Percentiles rank a stretch among this genome's conserved stretches.
Conservation (phyloP, 495 filamentous ascomycete genomes). For the Penicillium coprophilum region DNA sequence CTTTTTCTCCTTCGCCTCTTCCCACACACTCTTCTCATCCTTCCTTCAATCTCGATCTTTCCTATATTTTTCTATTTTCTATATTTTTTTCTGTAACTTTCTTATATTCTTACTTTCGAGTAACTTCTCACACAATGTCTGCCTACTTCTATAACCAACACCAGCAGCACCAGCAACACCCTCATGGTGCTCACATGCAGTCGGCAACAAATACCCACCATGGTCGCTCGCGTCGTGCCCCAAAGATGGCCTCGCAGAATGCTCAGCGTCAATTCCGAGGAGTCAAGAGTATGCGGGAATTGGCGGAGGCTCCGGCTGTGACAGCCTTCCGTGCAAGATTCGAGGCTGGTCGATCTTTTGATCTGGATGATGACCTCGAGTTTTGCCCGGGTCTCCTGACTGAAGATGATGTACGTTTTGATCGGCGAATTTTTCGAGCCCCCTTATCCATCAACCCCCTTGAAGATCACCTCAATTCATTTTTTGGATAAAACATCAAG, state of each 20-base stretch:
- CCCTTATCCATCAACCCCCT: slow-evolving; percentile 2
- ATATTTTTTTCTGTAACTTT: slow-evolving; percentile 35
- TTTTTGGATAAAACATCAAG: neutral
- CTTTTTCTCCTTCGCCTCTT: slow-evolving; percentile 26
- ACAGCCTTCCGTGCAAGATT: slow-evolving; percentile 78
- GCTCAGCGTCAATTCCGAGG: slow-evolving; percentile 81
- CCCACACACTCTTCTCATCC: slow-evolving; percentile 23
- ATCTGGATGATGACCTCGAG: slow-evolving; percentile 94
- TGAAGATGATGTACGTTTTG: slow-evolving; percentile 86
- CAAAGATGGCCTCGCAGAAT: slow-evolving; percentile 77
- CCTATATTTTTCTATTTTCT: slow-evolving; percentile 22
- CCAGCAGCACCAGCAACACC: slow-evolving; percentile 57
- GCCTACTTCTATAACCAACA: slow-evolving; percentile 66
- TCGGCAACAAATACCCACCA: slow-evolving; percentile 68
- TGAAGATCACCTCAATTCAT: slow-evolving; percentile 12
- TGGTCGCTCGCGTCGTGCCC: slow-evolving; percentile 83
- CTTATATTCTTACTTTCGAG: slow-evolving; percentile 26
- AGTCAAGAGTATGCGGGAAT: slow-evolving; percentile 82
- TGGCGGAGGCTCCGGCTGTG: slow-evolving; percentile 73
- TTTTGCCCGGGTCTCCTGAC: slow-evolving; percentile 94
- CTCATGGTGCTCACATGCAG: slow-evolving; percentile 47
- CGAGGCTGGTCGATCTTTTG: slow-evolving; percentile 91
- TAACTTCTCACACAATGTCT: slow-evolving; percentile 61
- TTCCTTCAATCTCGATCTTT: slow-evolving; percentile 26
- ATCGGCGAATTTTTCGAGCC: slow-evolving; percentile 5